phyloP scores from a whole-genome alignment of 192 early-diverging fungal species.

The Rhizophagus sp. region DNA sequence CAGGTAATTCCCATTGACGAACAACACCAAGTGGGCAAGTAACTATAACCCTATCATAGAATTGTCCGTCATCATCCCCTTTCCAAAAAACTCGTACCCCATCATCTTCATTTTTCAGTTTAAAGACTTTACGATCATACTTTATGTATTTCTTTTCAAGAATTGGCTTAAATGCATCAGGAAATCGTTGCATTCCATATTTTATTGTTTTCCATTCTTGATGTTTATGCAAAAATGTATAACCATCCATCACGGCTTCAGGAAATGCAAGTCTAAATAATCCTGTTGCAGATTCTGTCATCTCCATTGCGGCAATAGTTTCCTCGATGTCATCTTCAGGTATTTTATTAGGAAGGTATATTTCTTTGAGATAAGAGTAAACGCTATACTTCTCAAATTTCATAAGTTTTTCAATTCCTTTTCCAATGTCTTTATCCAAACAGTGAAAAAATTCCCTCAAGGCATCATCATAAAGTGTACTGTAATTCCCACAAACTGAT shows the following conservation, averaged over 20 bases:
- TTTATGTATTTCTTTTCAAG: constrained; percentile 15
- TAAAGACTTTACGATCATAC: constrained; percentile 29
- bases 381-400: not conserved
- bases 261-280: not conserved
- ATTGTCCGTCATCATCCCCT: not conserved
- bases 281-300: not conserved
- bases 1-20: constrained; percentile 35
- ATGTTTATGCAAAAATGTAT: constrained; percentile 11
- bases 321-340: not conserved
- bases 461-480: not conserved
- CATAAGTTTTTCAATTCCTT: not conserved
- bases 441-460: not conserved
- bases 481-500: not conserved
- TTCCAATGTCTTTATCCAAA: not conserved
- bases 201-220: constrained; percentile 31
- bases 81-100: constrained; percentile 32
- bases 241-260: constrained; percentile 9
- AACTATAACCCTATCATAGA: constrained; percentile 31
- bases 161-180: constrained; percentile 32
- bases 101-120: constrained; percentile 22
- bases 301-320: constrained; percentile 7
- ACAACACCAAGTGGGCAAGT: constrained; percentile 34
- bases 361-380: constrained; percentile 1
- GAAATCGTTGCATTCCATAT: constrained; percentile 35
- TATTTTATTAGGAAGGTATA: not conserved